Conservation (phyloP, 2,329 filamentous ascomycete genomes). For the Aquanectria penicillioides region DNA sequence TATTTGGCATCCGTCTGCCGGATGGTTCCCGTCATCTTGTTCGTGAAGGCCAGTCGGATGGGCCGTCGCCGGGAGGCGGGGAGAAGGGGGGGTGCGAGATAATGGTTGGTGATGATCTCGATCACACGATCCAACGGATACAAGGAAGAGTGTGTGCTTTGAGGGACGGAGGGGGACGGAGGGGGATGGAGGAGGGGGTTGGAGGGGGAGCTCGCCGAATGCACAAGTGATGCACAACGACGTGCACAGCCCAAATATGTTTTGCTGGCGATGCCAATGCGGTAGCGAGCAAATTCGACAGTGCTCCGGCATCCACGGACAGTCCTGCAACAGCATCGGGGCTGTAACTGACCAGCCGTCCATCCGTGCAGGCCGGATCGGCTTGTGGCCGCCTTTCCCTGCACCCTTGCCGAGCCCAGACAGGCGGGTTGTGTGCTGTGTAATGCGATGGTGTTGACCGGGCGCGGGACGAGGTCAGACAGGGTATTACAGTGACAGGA, state of each 20-base stretch:
- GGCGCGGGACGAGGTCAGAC: too few species aligned
- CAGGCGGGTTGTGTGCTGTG: slow-evolving; percentile 1
- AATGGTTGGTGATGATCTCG: slow-evolving; percentile 11
- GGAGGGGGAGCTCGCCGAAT: neutral
- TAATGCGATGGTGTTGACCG: too few species aligned
- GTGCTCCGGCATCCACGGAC: too few species aligned
- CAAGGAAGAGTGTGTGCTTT: too few species aligned
- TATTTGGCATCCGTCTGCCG: slow-evolving; percentile 14
- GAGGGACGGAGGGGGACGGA: too few species aligned
- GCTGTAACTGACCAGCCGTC: too few species aligned
- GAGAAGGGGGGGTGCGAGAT: neutral
- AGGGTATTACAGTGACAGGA: too few species aligned
- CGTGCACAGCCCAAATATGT: too few species aligned
- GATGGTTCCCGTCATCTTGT: neutral
- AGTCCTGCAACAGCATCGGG: too few species aligned
- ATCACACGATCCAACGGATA: slow-evolving; percentile 26
- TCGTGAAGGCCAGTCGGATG: slow-evolving; percentile 7
- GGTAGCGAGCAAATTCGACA: too few species aligned
- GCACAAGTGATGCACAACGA: slow-evolving; percentile 9
- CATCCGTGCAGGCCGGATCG: neutral
- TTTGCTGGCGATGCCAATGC: too few species aligned
- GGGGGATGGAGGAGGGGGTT: neutral
- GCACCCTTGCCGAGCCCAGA: neutral
- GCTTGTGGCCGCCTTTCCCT: neutral
- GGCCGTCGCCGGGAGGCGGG: neutral